Evolutionary conservation across 2,329 filamentous ascomycete genomes (phyloP).

Genomic region (Orbilia javanica): DNA sequence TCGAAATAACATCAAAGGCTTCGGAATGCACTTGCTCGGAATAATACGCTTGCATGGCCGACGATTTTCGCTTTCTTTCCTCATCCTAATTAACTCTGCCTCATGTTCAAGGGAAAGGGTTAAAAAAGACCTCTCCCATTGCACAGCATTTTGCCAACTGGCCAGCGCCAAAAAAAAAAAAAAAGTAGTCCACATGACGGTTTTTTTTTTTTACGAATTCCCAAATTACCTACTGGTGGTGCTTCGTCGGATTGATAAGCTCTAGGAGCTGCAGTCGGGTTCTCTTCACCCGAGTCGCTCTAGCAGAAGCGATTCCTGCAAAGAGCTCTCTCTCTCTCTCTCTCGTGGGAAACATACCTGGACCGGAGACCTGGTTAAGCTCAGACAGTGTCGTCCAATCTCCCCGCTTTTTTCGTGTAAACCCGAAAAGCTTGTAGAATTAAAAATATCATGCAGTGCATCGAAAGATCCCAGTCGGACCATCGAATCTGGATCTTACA

Average conservation of each 20-base stretch:
- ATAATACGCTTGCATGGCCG: conserved; percentile 19
- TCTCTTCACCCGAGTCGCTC: conserved; percentile 19
- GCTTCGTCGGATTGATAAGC: conserved; percentile 46
- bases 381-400: conserved; percentile 16
- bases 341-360: conserved; percentile 9
- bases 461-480: conserved; percentile 35
- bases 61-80: neutral
- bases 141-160: conserved; percentile 15
- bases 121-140: conserved; percentile 10
- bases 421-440: neutral
- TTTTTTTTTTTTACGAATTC: neutral
- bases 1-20: neutral
- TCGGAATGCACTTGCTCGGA: conserved; percentile 6
- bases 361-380: conserved; percentile 22
- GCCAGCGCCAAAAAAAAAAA: conserved; percentile 35
- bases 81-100: neutral
- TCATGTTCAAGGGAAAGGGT: neutral
- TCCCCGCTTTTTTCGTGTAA: conserved; percentile 28
- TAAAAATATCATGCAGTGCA: conserved; percentile 43
- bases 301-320: conserved; percentile 16
- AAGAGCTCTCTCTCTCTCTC: conserved; percentile 26
- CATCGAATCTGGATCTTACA: conserved; percentile 19
- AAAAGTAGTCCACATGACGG: conserved; percentile 38
- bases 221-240: conserved; percentile 16
- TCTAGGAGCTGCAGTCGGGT: conserved; percentile 17